A percentile compares a stretch with the other conserved stretches of the same genome.
These are phyloP conservation scores for Xylariomycetidae sp. DNA, from an alignment of 2,329 filamentous ascomycete genomes.

Conservation along the genomic window DNA sequence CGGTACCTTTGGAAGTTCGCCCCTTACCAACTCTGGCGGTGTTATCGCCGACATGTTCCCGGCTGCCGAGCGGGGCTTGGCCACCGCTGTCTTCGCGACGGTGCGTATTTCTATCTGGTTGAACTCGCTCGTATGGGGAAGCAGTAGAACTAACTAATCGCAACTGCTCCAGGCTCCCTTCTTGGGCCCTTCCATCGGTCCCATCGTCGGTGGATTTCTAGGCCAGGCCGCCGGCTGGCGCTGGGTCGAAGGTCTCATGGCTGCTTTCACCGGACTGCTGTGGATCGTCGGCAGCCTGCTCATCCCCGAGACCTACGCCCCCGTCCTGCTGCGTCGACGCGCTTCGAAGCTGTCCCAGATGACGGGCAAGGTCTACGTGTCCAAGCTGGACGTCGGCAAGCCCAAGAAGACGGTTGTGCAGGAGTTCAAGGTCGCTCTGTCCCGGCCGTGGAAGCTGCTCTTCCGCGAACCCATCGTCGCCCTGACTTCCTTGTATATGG, in stretches of 20 bases:
- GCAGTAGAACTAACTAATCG: slow-evolving; percentile 6
- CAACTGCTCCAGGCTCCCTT: slow-evolving; percentile 53
- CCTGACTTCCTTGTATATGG: slow-evolving; percentile 60
- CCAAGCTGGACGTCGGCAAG: slow-evolving; percentile 39
- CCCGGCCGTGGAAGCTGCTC: slow-evolving; percentile 62
- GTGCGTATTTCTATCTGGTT: slow-evolving; percentile 12
- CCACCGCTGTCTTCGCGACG: slow-evolving; percentile 58
- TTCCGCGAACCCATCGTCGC: slow-evolving; percentile 67
- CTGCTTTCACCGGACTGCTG: slow-evolving; percentile 55
- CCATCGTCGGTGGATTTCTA: slow-evolving; percentile 62
- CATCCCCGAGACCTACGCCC: slow-evolving; percentile 57
- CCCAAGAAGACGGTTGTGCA: slow-evolving; percentile 39
- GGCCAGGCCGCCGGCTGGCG: slow-evolving; percentile 60
- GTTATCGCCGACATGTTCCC: slow-evolving; percentile 55
- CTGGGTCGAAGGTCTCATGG: slow-evolving; percentile 63
- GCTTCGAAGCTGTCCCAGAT: slow-evolving; percentile 43
- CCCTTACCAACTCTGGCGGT: slow-evolving; percentile 50
- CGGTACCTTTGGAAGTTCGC: slow-evolving; percentile 50
- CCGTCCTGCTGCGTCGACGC: slow-evolving; percentile 48
- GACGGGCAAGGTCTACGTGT: slow-evolving; percentile 51
- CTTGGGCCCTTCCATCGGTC: slow-evolving; percentile 57
- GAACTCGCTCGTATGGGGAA: neutral
- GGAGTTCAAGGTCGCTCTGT: slow-evolving; percentile 52
- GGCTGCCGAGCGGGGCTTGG: slow-evolving; percentile 44
- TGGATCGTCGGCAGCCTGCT: slow-evolving; percentile 47